Conservation (phyloP, 176 grass and related monocot species). For the Phyllostachys edulis region DNA sequence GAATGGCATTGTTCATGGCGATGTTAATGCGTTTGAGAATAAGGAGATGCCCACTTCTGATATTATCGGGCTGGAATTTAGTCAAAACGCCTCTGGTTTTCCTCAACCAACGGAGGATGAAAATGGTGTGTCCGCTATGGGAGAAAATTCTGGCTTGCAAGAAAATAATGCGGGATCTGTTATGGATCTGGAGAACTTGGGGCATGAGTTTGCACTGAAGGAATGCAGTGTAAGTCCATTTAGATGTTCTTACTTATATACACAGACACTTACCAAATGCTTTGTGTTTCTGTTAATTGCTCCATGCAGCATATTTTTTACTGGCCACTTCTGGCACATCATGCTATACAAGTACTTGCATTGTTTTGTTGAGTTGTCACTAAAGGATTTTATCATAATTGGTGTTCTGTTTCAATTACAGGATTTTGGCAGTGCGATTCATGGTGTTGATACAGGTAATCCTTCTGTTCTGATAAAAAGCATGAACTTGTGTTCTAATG, state of each 20-base stretch:
- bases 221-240: slow-evolving; percentile 78
- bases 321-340: neutral
- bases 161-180: slow-evolving; percentile 57
- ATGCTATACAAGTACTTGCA: slow-evolving; percentile 4
- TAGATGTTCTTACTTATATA: neutral
- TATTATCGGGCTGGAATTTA: slow-evolving; percentile 33
- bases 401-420: slow-evolving; percentile 39
- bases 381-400: slow-evolving; percentile 25
- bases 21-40: slow-evolving; percentile 34
- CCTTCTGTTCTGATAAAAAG: slow-evolving; percentile 34
- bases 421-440: slow-evolving; percentile 91
- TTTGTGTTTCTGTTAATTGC: slow-evolving; percentile 25
- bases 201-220: slow-evolving; percentile 53
- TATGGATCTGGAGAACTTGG: slow-evolving; percentile 56
- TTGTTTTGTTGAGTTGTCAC: slow-evolving; percentile 1
- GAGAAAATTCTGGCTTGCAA: slow-evolving; percentile 82
- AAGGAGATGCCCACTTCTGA: slow-evolving; percentile 56
- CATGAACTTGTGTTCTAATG: neutral
- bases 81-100: slow-evolving; percentile 40
- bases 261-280: neutral
- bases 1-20: slow-evolving; percentile 17
- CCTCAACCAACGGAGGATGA: slow-evolving; percentile 43
- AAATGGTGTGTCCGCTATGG: slow-evolving; percentile 61
- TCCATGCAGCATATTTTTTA: neutral
- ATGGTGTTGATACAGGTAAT: slow-evolving; percentile 78